Percentiles rank a stretch among this genome's conserved stretches.
Conservation (phyloP, 1,284 basidiomycete genomes). For the Trichosporon sp. region DNA sequence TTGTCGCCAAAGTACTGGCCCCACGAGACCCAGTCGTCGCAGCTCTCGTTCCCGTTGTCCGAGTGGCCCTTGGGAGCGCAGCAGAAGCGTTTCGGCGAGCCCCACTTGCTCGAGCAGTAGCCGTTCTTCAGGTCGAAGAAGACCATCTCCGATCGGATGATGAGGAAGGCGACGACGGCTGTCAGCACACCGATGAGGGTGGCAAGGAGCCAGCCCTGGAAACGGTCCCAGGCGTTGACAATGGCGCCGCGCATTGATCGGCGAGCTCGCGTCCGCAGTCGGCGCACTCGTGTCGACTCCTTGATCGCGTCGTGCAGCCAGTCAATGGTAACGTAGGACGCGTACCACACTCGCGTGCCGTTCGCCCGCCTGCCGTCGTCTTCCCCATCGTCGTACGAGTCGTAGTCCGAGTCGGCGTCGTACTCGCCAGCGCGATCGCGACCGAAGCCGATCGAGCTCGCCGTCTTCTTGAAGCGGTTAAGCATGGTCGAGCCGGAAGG, state of each 20-base stretch:
- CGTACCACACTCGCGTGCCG: slow-evolving; percentile 87
- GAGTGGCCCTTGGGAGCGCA: slow-evolving; percentile 55
- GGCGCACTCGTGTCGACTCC: slow-evolving; percentile 71
- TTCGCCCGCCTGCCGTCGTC: slow-evolving; percentile 62
- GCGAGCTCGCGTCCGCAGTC: slow-evolving; percentile 58
- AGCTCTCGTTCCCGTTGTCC: slow-evolving; percentile 48
- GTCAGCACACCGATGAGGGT: slow-evolving; percentile 67
- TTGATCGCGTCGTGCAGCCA: slow-evolving; percentile 93
- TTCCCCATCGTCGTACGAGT: slow-evolving; percentile 38
- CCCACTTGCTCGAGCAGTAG: slow-evolving; percentile 68
- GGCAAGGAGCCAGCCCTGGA: slow-evolving; percentile 85
- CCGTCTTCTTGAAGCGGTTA: slow-evolving; percentile 27
- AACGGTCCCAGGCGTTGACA: slow-evolving; percentile 70
- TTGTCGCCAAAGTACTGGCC: slow-evolving; percentile 48
- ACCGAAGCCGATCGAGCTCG: slow-evolving; percentile 35
- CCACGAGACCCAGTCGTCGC: slow-evolving; percentile 74
- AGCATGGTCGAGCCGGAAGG: neutral
- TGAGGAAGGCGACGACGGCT: slow-evolving; percentile 77
- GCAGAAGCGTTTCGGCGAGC: slow-evolving; percentile 75
- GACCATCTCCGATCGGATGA: slow-evolving; percentile 81
- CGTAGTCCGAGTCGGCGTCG: slow-evolving; percentile 21
- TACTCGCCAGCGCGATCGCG: slow-evolving; percentile 34
- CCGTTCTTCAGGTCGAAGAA: slow-evolving; percentile 94
- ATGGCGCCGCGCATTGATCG: slow-evolving; percentile 68
- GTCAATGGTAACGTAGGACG: slow-evolving; percentile 58